Evolutionary conservation across 2,329 filamentous ascomycete genomes (phyloP).

Genomic region (Penicillium vulpinum): DNA sequence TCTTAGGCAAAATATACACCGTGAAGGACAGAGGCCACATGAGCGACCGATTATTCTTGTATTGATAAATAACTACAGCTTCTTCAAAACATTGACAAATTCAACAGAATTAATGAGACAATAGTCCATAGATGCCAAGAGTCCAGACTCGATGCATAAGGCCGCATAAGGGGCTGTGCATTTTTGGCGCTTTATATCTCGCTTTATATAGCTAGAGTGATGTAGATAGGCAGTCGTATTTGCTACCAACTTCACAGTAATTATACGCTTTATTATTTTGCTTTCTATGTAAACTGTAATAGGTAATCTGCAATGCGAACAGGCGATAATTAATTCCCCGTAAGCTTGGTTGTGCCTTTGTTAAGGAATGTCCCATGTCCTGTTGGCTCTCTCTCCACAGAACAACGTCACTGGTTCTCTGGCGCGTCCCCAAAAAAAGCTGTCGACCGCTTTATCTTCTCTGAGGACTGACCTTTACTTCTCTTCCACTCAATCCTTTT

Average conservation of each 20-base stretch:
- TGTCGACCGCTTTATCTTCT: constrained; percentile 15
- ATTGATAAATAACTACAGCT: not conserved
- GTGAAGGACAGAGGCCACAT: too few relatives aligned
- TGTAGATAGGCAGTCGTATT: not conserved
- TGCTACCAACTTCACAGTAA: not conserved
- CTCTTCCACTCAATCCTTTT: constrained; percentile 4
- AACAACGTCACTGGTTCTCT: constrained; percentile 25
- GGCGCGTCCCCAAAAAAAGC: constrained; percentile 24
- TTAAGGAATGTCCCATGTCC: constrained; percentile 1
- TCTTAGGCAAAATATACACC: too few relatives aligned
- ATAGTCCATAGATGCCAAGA: not conserved
- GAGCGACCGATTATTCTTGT: too few relatives aligned
- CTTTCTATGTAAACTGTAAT: not conserved
- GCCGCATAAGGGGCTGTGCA: constrained; percentile 4
- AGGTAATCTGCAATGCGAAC: not conserved
- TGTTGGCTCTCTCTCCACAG: constrained; percentile 12
- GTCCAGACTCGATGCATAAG: not conserved
- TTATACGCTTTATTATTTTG: not conserved
- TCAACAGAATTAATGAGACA: too few relatives aligned
- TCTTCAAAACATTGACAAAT: not conserved
- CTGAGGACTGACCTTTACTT: not conserved
- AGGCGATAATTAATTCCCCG: not conserved
- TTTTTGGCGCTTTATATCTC: not conserved
- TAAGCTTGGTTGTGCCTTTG: constrained; percentile 1
- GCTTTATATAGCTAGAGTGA: not conserved